A percentile compares a stretch with the other conserved stretches of the same genome.
phyloP scores from a whole-genome alignment of 2,329 filamentous ascomycete genomes.

The Nannizzia gypsea region DNA sequence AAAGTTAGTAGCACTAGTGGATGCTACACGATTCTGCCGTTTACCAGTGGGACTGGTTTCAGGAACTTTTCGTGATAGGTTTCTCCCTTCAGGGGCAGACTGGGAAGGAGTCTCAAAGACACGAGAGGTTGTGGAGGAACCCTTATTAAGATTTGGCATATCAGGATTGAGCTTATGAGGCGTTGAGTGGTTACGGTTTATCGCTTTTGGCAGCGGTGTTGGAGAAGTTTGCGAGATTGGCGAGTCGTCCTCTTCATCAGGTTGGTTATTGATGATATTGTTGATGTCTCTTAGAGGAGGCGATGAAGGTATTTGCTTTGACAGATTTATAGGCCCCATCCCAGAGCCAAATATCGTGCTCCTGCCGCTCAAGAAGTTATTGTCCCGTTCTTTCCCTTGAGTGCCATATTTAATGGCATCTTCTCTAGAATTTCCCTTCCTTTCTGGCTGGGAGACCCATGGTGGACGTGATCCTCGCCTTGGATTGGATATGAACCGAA shows the following conservation, averaged over 20 bases:
- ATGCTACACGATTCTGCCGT: not conserved
- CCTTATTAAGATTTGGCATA: conserved; percentile 15
- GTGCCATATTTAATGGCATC: not conserved
- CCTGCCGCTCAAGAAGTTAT: not conserved
- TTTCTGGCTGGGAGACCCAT: not conserved
- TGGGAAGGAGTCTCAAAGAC: conserved; percentile 31
- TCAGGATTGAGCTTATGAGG: not conserved
- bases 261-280: not conserved
- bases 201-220: not conserved
- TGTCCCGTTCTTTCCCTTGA: not conserved
- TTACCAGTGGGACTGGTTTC: conserved; percentile 28
- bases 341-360: not conserved
- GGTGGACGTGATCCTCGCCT: not conserved
- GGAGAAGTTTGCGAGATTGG: not conserved
- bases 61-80: conserved; percentile 20
- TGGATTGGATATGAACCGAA: not conserved
- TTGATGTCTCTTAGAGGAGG: not conserved
- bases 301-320: not conserved
- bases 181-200: not conserved
- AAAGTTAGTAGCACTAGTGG: not conserved
- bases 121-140: conserved; percentile 30
- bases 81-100: conserved; percentile 13
- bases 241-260: not conserved
- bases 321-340: not conserved
- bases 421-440: not conserved